phyloP scores from a whole-genome alignment of 352 stramenopile species.

The Globisporangium rhizosaccharum region DNA sequence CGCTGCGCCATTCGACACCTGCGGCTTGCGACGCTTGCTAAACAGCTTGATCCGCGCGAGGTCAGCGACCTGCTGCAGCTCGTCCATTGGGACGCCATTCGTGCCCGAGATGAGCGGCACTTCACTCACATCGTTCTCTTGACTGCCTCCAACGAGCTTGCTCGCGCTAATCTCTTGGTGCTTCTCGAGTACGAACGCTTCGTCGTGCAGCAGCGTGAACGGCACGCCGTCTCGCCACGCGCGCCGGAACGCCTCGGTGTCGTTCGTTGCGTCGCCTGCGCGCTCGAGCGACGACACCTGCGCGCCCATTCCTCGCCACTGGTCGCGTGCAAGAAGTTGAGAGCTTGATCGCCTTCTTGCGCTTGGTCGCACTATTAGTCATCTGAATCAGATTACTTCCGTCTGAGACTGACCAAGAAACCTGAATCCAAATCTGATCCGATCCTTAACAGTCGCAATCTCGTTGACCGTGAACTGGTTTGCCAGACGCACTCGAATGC shows the following conservation, averaged over 20 bases:
- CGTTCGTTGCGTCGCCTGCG: conserved; percentile 9
- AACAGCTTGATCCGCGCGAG: conserved; percentile 55
- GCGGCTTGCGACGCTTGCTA: conserved; percentile 12
- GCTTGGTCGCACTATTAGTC: neutral
- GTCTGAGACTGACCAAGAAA: too few relatives aligned
- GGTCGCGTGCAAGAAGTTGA: neutral
- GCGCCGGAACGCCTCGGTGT: conserved; percentile 13
- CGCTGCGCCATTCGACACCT: neutral
- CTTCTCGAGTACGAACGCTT: conserved; percentile 62
- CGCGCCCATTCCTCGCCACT: conserved; percentile 7
- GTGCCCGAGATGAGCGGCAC: conserved; percentile 25
- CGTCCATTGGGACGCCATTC: conserved; percentile 47
- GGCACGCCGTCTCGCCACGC: conserved; percentile 47
- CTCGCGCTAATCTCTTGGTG: conserved; percentile 34
- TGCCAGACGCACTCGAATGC: neutral
- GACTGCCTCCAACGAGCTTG: neutral
- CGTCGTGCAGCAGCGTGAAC: conserved; percentile 69
- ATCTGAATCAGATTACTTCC: too few relatives aligned
- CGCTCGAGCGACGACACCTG: conserved; percentile 5
- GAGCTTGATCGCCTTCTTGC: neutral
- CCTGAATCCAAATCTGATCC: too few relatives aligned
- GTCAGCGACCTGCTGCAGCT: conserved; percentile 56
- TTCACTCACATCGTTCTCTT: conserved; percentile 16
- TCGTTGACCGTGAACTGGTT: neutral
- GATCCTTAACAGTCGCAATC: too few relatives aligned